Evolutionary conservation across 2,329 filamentous ascomycete species (phyloP).

Genomic region (Cadophora luteo-olivacea): DNA sequence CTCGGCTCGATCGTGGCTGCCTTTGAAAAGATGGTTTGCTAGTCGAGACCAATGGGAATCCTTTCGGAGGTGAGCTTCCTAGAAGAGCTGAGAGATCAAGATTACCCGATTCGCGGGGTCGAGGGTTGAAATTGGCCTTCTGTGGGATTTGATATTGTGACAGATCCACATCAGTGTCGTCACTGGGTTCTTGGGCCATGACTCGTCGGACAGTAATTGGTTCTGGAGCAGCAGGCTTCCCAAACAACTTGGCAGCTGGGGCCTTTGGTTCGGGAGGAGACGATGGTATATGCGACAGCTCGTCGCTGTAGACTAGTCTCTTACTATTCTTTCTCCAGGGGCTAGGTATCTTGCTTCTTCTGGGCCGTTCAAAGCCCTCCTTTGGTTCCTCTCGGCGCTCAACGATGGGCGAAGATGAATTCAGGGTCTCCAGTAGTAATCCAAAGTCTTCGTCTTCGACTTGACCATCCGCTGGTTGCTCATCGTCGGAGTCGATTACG

Average conservation of each 20-base stretch:
- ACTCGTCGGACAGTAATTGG: slow-evolving; percentile 30
- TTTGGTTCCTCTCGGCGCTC: slow-evolving; percentile 26
- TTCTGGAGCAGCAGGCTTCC: slow-evolving; percentile 19
- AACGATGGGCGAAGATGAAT: slow-evolving; percentile 42
- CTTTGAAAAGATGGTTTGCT: slow-evolving; percentile 19
- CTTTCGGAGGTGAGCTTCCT: slow-evolving; percentile 37
- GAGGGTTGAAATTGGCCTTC: slow-evolving; percentile 43
- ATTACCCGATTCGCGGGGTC: slow-evolving; percentile 32
- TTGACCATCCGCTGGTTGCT: slow-evolving; percentile 19
- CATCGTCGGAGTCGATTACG: slow-evolving; percentile 39
- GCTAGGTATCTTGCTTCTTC: slow-evolving; percentile 43
- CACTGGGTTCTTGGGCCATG: slow-evolving; percentile 11
- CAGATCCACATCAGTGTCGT: slow-evolving; percentile 32
- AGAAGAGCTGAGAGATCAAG: slow-evolving; percentile 41
- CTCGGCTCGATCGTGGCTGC: slow-evolving; percentile 11
- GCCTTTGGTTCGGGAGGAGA: slow-evolving; percentile 20
- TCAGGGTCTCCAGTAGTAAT: slow-evolving; percentile 43
- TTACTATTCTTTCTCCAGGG: slow-evolving; percentile 44
- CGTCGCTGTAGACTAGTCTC: slow-evolving; percentile 42
- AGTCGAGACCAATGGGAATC: slow-evolving; percentile 36
- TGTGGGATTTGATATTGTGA: slow-evolving; percentile 42
- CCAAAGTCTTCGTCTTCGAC: slow-evolving; percentile 43
- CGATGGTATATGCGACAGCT: slow-evolving; percentile 37
- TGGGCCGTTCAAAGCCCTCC: slow-evolving; percentile 36
- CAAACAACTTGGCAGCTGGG: slow-evolving; percentile 15